These are phyloP conservation scores for Diaporthe vaccinii DNA, from an alignment of 2,329 filamentous ascomycete species.

Conservation along the genomic window DNA sequence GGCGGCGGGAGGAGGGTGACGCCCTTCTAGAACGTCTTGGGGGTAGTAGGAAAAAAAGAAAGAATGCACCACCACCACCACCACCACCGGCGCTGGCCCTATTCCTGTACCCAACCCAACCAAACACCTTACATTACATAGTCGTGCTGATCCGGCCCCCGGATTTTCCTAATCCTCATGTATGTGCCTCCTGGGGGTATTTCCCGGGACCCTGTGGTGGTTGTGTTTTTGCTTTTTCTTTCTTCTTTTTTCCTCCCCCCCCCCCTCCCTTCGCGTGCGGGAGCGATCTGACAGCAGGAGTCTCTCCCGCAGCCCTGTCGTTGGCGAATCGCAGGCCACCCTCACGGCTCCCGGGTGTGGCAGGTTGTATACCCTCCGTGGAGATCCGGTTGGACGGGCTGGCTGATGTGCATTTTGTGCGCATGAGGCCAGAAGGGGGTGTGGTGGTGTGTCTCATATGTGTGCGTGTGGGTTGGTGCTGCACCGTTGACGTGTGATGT, in stretches of 20 bases:
- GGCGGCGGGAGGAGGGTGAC: conserved; percentile 5
- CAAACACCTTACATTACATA: not conserved
- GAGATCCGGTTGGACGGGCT: conserved; percentile 15
- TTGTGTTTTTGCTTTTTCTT: conserved; percentile 21
- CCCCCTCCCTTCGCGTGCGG: not conserved
- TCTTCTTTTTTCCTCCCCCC: too few relatives aligned
- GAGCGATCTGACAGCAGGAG: conserved; percentile 6
- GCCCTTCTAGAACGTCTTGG: conserved; percentile 31
- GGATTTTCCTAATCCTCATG: not conserved
- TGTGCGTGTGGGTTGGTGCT: not conserved
- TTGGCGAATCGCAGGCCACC: conserved; percentile 25
- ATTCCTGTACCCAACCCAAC: not conserved
- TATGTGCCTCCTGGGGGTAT: not conserved
- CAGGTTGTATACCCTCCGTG: not conserved
- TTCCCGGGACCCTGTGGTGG: too few relatives aligned
- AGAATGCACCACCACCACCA: not conserved
- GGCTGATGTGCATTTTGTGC: conserved; percentile 18
- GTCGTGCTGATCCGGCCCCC: conserved; percentile 30
- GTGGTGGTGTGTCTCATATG: not conserved
- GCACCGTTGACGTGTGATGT: conserved; percentile 18
- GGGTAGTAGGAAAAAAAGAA: not conserved
- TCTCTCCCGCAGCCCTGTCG: not conserved
- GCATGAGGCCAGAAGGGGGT: not conserved
- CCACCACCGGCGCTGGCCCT: too few relatives aligned
- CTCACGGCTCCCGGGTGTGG: not conserved